Base-by-base conservation (phyloP, 441 rosid genomes). In the Populus hybrid region DNA sequence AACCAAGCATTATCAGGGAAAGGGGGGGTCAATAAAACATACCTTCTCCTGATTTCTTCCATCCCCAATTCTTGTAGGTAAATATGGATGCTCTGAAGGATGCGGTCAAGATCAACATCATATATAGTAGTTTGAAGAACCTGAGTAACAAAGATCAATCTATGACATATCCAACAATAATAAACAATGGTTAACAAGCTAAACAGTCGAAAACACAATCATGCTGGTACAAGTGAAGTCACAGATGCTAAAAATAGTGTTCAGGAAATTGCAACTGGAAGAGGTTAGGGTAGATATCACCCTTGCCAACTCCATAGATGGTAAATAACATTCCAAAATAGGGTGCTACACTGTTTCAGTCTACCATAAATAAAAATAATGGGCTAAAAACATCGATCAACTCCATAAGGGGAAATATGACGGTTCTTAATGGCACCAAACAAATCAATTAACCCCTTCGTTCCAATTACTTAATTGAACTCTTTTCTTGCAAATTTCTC, bases 21-120 rank as follows among this genome's bases (percentile, higher is more conserved):
- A n/a, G n/a, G n/a, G n/a, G 70, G 63, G 61, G 69, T 77, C 56
- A 64, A 33, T 7, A 79, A 74, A 16, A 74, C 74, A 77, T 80
- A 92, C 99, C 99, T 93, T 87, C 95, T 89, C 83, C 99, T 91
- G 79, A 97, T 95, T 91, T 97, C 99, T 85, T 97, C 99, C 99
- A 97, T 97, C 53, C 99, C 99, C 83, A 97, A 84, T 80, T 93
- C 99, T 84, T 97, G 99, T 79, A 97, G 85, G 81, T 97, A 97
- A 63, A 93, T 85, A 89, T 97, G 99, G 85, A 95, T 95, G 81
- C 99, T 91, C 87, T 91, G 99, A 80, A 97, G 99, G 80, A 97
- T 94, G 79, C 95, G 93, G 74, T 97, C 99, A 77, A 95, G 99
- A 84, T 97, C 99, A 64, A 97, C 99, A 72, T 97, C 99, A 79